These are phyloP conservation scores for Penicillium sp. DNA, from an alignment of 2,329 filamentous ascomycete genomes.

Conservation along the genomic window DNA sequence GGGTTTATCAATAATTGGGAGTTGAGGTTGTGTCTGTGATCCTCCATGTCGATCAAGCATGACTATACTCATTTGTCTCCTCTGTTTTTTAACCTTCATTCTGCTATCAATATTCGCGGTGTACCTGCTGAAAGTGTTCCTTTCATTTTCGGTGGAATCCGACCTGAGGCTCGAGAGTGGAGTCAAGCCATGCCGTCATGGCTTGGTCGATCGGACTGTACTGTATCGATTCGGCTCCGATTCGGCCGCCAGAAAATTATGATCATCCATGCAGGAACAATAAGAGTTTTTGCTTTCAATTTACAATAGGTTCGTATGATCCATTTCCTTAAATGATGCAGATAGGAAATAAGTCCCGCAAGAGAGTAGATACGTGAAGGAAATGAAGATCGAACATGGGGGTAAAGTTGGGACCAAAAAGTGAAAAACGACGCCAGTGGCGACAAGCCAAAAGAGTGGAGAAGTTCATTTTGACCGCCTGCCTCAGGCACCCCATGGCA, in stretches of 20 bases:
- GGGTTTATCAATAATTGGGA: background rate
- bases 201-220: constrained; percentile 16
- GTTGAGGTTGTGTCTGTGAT: too few species aligned
- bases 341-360: too few species aligned
- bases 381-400: background rate
- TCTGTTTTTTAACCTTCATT: too few species aligned
- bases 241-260: background rate
- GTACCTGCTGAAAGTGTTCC: background rate
- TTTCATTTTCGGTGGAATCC: background rate
- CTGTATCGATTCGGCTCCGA: constrained; percentile 14
- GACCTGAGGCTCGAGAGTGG: constrained; percentile 19
- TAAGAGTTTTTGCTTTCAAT: background rate
- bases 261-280: constrained; percentile 4
- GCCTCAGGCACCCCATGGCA: background rate
- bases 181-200: constrained; percentile 21
- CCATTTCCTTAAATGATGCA: too few species aligned
- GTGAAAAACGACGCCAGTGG: background rate
- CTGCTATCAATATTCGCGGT: background rate
- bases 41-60: background rate
- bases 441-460: background rate
- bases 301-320: background rate
- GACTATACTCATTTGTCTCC: background rate
- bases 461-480: background rate
- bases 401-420: background rate
- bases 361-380: too few species aligned